Evolutionary conservation across 2,329 filamentous ascomycete species (phyloP).

Genomic region (Aspergillus sp.): DNA sequence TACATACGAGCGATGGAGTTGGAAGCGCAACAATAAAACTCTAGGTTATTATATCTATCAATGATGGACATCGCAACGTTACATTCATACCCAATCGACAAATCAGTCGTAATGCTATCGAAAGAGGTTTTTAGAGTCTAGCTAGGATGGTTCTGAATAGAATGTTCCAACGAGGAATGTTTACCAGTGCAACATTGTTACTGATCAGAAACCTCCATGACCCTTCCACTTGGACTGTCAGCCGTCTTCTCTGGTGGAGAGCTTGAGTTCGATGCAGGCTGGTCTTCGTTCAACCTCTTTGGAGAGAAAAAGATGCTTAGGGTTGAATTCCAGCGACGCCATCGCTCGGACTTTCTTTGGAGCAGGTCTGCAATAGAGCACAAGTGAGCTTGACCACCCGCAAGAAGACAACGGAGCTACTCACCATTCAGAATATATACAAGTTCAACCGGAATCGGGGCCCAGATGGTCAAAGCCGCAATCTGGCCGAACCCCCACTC

Average conservation of each 20-base stretch:
- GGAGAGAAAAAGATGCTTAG: neutral
- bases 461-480: conserved; percentile 6
- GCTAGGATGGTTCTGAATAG: too few species aligned
- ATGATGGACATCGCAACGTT: too few species aligned
- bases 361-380: neutral
- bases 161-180: too few species aligned
- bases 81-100: too few species aligned
- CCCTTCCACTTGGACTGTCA: neutral
- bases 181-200: neutral
- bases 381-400: neutral
- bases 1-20: too few species aligned
- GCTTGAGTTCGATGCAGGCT: neutral
- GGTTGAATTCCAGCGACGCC: conserved; percentile 1
- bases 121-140: too few species aligned
- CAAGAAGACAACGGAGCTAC: neutral
- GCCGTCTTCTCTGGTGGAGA: neutral
- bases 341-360: conserved; percentile 1
- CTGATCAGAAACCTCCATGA: neutral
- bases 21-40: too few species aligned
- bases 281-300: neutral
- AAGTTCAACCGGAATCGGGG: conserved; percentile 1
- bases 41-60: too few species aligned
- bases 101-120: too few species aligned
- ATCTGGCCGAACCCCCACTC: conserved; percentile 6
- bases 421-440: conserved; percentile 5